phyloP scores from a whole-genome alignment of 2,329 filamentous ascomycete genomes.

The Calonectria hongkongensis region DNA sequence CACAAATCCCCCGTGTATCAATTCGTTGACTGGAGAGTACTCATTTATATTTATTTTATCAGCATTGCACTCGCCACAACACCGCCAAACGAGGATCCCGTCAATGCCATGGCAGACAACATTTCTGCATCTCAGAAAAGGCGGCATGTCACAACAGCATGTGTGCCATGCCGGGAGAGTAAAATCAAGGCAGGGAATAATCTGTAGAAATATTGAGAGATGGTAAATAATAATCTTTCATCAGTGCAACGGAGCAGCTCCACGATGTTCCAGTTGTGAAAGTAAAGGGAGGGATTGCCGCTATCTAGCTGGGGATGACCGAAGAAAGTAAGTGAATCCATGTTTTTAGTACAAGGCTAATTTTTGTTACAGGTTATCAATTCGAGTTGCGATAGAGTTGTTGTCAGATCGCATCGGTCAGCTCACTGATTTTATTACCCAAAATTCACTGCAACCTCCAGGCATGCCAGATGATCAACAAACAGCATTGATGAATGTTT shows the following conservation, averaged over 20 bases:
- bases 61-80: not conserved
- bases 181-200: constrained; percentile 61
- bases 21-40: not conserved
- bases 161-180: constrained; percentile 65
- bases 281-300: constrained; percentile 45
- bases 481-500: constrained; percentile 37
- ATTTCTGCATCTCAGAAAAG: constrained; percentile 36
- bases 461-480: constrained; percentile 55
- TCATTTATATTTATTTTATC: not conserved
- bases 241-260: constrained; percentile 43
- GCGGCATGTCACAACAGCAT: constrained; percentile 66
- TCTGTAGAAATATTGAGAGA: not conserved
- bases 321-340: constrained; percentile 37
- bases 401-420: constrained; percentile 42
- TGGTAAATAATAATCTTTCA: not conserved
- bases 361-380: constrained; percentile 31
- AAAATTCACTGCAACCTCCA: constrained; percentile 62
- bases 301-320: constrained; percentile 45
- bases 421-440: constrained; percentile 60
- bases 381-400: constrained; percentile 43
- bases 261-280: constrained; percentile 44
- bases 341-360: not conserved
- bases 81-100: not conserved
- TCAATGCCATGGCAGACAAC: not conserved
- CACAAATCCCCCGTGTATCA: not conserved